Evolutionary conservation across 208 protist genomes (phyloP), one percentile per base, ranked within the genome.

Genomic region (Acanthamoeba quina): DNA sequence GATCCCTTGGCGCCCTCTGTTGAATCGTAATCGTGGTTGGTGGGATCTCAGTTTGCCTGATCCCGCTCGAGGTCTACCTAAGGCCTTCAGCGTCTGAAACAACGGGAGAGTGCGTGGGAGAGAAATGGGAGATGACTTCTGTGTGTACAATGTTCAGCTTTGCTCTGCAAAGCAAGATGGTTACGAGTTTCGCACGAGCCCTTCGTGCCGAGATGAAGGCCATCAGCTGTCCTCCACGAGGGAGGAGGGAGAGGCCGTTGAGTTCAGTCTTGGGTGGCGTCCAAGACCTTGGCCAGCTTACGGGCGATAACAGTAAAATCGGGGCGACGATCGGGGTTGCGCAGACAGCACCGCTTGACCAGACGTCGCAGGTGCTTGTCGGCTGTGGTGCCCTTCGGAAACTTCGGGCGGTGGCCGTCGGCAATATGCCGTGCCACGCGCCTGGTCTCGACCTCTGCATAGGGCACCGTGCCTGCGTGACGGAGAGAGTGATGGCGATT

Each of bases 1-100:
- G 82, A 90, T n/a, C 82, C 82, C 13, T 29, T 90, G 34, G 82
- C 82, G 56, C 78, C 44, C 44, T 64, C 78, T 5, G 49, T 62
- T 58, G 41, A 7, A 15, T 37, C 7, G 9, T 85, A 37, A 85
- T 76, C 13, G 15, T 76, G 15, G 10, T 76, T 0, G 19, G 37
- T 19, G 13, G 68, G 56, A 5, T 62, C 58, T 58, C 15, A 10
- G 41, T 47, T 3, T 5, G 41, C 5, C 41, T 47, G 41, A 1
- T 47, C 41, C 41, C 41, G 41, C 41, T 47, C 41, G 41, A 19
- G 58, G 34, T 31, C 60, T 31, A 29, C 24, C 13, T 3, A n/a
- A n/a, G n/a, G n/a, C n/a, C 24, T 13, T 26, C 5, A 64, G 24
- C 58, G 21, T 60, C n/a, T 1, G 21, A 60, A 9, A 15, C 56